Base-by-base conservation (phyloP, 306 rosid genomes). In the Pueraria montana region DNA sequence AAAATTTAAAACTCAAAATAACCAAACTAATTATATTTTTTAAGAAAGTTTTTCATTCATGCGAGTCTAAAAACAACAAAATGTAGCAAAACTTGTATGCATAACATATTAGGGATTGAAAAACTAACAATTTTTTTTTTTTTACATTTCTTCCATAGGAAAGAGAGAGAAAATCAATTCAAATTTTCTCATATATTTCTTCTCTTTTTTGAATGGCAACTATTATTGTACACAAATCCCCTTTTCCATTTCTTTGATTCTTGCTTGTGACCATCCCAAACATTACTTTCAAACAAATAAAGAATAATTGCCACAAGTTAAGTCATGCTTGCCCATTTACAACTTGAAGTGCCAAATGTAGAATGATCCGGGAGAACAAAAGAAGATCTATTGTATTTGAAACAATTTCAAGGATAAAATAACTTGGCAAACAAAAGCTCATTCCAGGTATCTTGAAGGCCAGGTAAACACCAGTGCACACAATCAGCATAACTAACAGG, bases 381-480 rank as follows among this genome's bases (percentile, higher is more conserved):
- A 27, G 3, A 34, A 59, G 32, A 80, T 23, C 16, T 78, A 3
- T 43, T 78, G 3, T 46, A 38, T 26, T 49, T 32, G n/a, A 61
- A 64, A 52, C 38, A 27, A 0, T 30, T 10, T 85, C 74, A 92
- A 78, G 98, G 97, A 79, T 89, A 92, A 67, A 96, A 94, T 11
- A 96, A 88, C 76, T 92, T 92, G 67, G 98, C 88, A 56, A 87
- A 96, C 0, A 96, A 87, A 87, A 96, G 99, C 90, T 96, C 98
- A 78, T 96, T 96, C 99, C 99, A 96, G 70, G 96, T 96, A 77
- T 96, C 99, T 84, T 94, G 99, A 80, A 96, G 97, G 49, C 98
- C 99, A 77, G 99, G 99, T 85, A 96, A 74, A 83, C 99, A 96
- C 98, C 99, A 96, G 30, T 96, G 99, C 24, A 88, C 90, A 49